phyloP scores from a whole-genome alignment of 768 basidiomycete species.

The Pholiota conissans region DNA sequence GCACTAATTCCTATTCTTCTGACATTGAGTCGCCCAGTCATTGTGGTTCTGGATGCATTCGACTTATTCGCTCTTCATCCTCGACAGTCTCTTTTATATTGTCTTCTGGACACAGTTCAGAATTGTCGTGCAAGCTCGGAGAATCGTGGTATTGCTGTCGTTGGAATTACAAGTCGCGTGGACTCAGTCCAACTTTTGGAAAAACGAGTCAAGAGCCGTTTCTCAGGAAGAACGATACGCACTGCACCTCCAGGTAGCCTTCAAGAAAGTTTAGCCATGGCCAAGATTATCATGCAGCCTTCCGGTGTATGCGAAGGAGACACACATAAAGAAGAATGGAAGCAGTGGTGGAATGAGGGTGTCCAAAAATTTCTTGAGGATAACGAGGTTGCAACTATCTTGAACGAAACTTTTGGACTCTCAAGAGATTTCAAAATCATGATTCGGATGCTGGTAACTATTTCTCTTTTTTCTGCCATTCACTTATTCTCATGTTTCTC shows the following conservation, averaged over 20 bases:
- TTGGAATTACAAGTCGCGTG: constrained; percentile 85
- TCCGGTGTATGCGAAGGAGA: constrained; percentile 23
- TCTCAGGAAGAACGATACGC: constrained; percentile 88
- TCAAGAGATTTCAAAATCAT: constrained; percentile 61
- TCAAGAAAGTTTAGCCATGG: constrained; percentile 49
- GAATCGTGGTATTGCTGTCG: constrained; percentile 74
- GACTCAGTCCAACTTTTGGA: constrained; percentile 90
- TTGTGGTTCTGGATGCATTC: constrained; percentile 89
- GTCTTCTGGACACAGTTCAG: constrained; percentile 92
- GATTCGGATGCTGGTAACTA: constrained; percentile 59
- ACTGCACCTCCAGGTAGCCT: constrained; percentile 60
- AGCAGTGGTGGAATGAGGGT: constrained; percentile 50
- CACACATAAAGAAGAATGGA: constrained; percentile 53
- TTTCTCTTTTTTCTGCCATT: constrained; percentile 1
- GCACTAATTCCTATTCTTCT: constrained; percentile 75
- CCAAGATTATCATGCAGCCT: constrained; percentile 44
- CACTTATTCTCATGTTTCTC: neutral
- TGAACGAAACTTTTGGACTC: constrained; percentile 63
- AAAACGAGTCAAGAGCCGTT: constrained; percentile 96
- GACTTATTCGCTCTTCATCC: constrained; percentile 93
- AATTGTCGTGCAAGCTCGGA: constrained; percentile 64
- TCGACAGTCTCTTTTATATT: constrained; percentile 91
- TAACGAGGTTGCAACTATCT: constrained; percentile 36
- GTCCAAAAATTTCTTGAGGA: constrained; percentile 62
- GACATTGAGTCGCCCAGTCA: constrained; percentile 73